A percentile compares a stretch with the other conserved stretches of the same genome.
Evolutionary conservation across 805 yeast species (phyloP).

Genomic region (Kodamaea sagamina): DNA sequence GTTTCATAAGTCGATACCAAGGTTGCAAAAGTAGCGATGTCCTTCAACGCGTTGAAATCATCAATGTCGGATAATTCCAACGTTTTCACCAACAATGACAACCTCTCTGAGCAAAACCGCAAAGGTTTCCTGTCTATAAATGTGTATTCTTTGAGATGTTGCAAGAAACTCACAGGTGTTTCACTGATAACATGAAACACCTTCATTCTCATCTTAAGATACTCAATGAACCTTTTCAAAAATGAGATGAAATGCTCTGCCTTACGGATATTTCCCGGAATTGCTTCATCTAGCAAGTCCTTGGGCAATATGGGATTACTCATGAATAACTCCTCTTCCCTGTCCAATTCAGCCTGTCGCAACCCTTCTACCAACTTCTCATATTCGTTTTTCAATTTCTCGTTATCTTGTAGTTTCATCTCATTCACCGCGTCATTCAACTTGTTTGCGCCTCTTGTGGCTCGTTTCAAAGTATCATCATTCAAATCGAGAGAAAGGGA

Average conservation of each 20-base stretch:
- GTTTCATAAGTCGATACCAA: slow-evolving; percentile 91
- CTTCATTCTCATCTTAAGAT: slow-evolving; percentile 95
- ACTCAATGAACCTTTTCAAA: slow-evolving; percentile 88
- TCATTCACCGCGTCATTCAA: slow-evolving; percentile 81
- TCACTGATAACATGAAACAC: slow-evolving; percentile 97
- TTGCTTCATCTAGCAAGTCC: slow-evolving; percentile 86
- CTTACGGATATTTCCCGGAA: slow-evolving; percentile 95
- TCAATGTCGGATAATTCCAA: slow-evolving; percentile 86
- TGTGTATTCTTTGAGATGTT: slow-evolving; percentile 89
- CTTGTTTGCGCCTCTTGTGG: slow-evolving; percentile 82
- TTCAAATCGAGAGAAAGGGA: slow-evolving; percentile 89
- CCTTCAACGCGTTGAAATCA: slow-evolving; percentile 89
- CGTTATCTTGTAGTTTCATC: slow-evolving; percentile 79
- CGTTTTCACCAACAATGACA: slow-evolving; percentile 85
- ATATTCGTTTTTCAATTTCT: slow-evolving; percentile 84
- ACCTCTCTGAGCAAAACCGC: slow-evolving; percentile 86
- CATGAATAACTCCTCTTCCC: slow-evolving; percentile 68
- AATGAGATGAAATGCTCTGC: slow-evolving; percentile 97
- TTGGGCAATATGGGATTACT: slow-evolving; percentile 84
- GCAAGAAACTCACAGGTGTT: slow-evolving; percentile 89
- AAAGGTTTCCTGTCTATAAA: slow-evolving; percentile 91
- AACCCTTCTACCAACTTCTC: slow-evolving; percentile 88
- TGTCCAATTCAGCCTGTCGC: slow-evolving; percentile 71
- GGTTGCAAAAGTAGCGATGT: slow-evolving; percentile 96
- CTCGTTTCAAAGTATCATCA: slow-evolving; percentile 82